Percentiles rank a stretch among this genome's conserved stretches.
Evolutionary conservation across 1,139 yeast species (phyloP).

Genomic region (Sugiyamaella pinicola): DNA sequence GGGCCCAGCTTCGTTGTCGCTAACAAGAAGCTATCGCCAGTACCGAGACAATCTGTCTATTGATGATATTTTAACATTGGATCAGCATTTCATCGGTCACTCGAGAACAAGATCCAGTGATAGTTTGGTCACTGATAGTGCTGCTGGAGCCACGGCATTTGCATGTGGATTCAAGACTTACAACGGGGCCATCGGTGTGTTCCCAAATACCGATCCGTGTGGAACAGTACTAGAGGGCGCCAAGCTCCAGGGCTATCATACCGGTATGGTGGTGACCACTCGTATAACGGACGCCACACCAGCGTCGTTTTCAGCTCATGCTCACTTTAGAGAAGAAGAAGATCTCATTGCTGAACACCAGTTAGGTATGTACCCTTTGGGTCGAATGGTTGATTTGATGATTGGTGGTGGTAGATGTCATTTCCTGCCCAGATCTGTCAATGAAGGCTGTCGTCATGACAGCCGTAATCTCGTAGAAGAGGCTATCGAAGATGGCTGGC

Average conservation of each 20-base stretch:
- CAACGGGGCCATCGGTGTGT: conserved; percentile 84
- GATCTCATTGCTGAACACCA: conserved; percentile 85
- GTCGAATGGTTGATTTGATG: conserved; percentile 75
- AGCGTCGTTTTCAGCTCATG: conserved; percentile 83
- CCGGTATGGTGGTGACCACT: conserved; percentile 88
- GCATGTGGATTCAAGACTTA: conserved; percentile 76
- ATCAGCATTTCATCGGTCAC: conserved; percentile 68
- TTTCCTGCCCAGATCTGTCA: conserved; percentile 49
- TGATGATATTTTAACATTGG: conserved; percentile 60
- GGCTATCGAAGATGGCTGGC: conserved; percentile 64
- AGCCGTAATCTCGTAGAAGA: conserved; percentile 62
- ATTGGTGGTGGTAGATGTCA: conserved; percentile 90
- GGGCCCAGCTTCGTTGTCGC: conserved; percentile 81
- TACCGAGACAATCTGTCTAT: conserved; percentile 52
- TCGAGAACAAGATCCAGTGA: conserved; percentile 74
- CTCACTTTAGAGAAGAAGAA: conserved; percentile 68
- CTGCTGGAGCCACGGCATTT: conserved; percentile 94
- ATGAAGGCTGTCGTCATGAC: conserved; percentile 69
- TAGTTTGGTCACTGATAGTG: conserved; percentile 82
- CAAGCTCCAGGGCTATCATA: conserved; percentile 69
- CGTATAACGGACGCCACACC: conserved; percentile 88
- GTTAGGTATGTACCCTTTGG: conserved; percentile 74
- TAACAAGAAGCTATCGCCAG: conserved; percentile 73
- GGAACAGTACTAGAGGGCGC: conserved; percentile 86
- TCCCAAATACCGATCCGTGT: conserved; percentile 61